A percentile compares a stretch with the other conserved stretches of the same genome.
phyloP scores from a whole-genome alignment of 495 filamentous ascomycete species.

The Articulospora tetracladia region DNA sequence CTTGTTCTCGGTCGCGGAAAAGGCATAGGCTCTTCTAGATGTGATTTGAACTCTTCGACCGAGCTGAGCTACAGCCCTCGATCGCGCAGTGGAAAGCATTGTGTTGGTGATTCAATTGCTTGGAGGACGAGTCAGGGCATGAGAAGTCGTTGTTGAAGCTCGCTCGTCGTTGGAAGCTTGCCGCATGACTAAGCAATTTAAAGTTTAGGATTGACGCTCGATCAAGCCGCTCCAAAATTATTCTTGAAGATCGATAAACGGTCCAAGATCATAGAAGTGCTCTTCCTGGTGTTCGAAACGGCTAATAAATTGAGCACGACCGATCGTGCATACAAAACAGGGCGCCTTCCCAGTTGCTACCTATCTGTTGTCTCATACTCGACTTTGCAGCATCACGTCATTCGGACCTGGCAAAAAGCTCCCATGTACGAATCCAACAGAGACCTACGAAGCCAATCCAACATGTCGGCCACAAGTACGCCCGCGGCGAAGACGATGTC shows the following conservation, averaged over 20 bases:
- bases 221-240: constrained; percentile 1
- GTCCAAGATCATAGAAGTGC: neutral
- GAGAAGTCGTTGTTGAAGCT: constrained; percentile 16
- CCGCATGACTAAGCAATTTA: constrained; percentile 30
- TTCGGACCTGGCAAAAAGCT: too few relatives aligned
- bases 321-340: too few relatives aligned
- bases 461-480: constrained; percentile 15
- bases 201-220: neutral
- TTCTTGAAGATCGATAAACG: neutral
- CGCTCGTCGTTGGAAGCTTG: constrained; percentile 5
- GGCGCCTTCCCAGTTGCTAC: too few relatives aligned
- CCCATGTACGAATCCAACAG: neutral
- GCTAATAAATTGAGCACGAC: too few relatives aligned
- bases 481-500: constrained; percentile 67
- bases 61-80: constrained; percentile 31
- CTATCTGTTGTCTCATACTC: too few relatives aligned
- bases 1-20: constrained; percentile 41
- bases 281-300: too few relatives aligned
- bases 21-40: constrained; percentile 35
- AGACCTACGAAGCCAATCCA: constrained; percentile 11
- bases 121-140: constrained; percentile 25
- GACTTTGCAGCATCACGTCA: too few relatives aligned
- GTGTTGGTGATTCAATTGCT: constrained; percentile 33
- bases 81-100: constrained; percentile 56
- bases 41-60: constrained; percentile 26